These are phyloP conservation scores for Diaporthe nobilis DNA, from an alignment of 2,329 filamentous ascomycete genomes.

Conservation along the genomic window DNA sequence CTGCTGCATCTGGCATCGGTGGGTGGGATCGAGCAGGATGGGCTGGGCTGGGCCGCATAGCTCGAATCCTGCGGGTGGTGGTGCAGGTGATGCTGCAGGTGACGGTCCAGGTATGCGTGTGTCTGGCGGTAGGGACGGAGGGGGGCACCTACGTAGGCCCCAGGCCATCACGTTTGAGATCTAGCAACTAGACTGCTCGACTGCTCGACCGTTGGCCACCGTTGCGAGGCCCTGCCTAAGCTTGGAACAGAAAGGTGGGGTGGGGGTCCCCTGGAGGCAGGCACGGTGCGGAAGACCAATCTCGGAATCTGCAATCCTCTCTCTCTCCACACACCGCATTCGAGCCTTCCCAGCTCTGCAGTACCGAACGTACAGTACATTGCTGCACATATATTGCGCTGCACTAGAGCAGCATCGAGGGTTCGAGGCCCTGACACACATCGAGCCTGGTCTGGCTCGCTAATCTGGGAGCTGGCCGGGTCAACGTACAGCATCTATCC, in stretches of 20 bases:
- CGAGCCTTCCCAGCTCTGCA: slow-evolving; percentile 1
- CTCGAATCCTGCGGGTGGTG: slow-evolving; percentile 15
- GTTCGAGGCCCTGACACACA: slow-evolving; percentile 1
- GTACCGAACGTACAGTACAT: background rate
- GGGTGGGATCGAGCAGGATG: slow-evolving; percentile 11
- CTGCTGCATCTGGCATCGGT: slow-evolving; percentile 16
- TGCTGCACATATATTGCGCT: background rate
- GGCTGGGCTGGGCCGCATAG: background rate
- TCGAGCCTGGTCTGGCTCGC: background rate
- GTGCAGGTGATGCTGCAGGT: slow-evolving; percentile 16
- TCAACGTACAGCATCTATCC: background rate
- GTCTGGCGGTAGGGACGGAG: background rate
- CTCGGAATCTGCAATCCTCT: slow-evolving; percentile 22
- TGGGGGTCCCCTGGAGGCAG: background rate
- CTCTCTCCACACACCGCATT: background rate
- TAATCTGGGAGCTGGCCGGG: background rate
- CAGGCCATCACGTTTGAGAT: background rate
- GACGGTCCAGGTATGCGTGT: background rate
- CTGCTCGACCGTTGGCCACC: slow-evolving; percentile 16
- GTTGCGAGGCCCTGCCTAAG: background rate
- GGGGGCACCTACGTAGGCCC: background rate
- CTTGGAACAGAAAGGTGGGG: slow-evolving; percentile 11
- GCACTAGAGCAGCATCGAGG: background rate
- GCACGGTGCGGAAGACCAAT: slow-evolving; percentile 4
- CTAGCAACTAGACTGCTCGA: background rate